Conservation (phyloP, 306 rosid genomes). For the Vigna radiata region DNA sequence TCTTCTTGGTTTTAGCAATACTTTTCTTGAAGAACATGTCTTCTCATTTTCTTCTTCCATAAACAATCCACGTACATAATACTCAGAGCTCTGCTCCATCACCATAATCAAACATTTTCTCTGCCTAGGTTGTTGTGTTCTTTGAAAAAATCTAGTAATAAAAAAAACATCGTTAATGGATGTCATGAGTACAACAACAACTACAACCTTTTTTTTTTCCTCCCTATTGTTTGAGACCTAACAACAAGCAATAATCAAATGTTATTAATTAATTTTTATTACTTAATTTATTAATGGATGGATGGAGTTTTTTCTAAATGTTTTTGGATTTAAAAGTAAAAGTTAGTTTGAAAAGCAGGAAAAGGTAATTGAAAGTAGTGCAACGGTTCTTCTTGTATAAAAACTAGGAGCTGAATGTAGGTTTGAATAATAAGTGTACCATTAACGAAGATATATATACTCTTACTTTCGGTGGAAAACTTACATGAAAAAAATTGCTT, state of each 20-base stretch:
- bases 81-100: slow-evolving; percentile 48
- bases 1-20: slow-evolving; percentile 16
- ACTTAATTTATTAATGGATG: background rate
- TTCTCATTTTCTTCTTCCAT: slow-evolving; percentile 54
- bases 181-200: slow-evolving; percentile 52
- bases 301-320: background rate
- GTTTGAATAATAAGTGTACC: background rate
- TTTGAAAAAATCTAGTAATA: slow-evolving; percentile 22
- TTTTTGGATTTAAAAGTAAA: background rate
- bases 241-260: background rate
- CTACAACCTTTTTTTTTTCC: slow-evolving; percentile 36
- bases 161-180: slow-evolving; percentile 53
- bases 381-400: background rate
- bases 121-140: slow-evolving; percentile 47
- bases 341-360: background rate
- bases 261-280: background rate
- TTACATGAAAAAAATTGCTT: too few species aligned
- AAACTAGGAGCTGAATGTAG: background rate
- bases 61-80: slow-evolving; percentile 44
- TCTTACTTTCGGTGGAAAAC: too few species aligned
- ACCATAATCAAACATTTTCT: slow-evolving; percentile 37
- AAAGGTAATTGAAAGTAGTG: background rate
- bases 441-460: too few species aligned
- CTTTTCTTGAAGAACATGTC: background rate
- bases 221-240: too few species aligned